Evolutionary conservation across 306 rosid species (phyloP).

Genomic region (Macrotyloma uniflorum): DNA sequence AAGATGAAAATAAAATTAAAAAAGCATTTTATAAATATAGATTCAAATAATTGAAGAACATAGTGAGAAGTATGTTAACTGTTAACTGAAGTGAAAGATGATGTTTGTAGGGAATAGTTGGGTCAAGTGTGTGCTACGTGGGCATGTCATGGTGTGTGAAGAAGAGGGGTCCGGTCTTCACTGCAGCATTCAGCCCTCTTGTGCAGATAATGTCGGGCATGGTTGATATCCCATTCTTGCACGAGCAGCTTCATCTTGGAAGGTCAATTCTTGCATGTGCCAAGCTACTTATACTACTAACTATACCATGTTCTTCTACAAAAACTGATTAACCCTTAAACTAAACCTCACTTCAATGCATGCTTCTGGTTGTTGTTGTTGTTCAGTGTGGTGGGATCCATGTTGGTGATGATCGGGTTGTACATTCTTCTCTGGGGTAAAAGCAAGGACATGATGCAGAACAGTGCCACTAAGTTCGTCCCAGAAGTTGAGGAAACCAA

Average conservation of each 20-base stretch:
- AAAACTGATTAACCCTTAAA: neutral
- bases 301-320: neutral
- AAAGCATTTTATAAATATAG: no score
- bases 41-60: no score
- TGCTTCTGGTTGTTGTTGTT: neutral
- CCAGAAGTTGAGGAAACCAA: slow-evolving; percentile 49
- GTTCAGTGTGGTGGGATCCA: slow-evolving; percentile 72
- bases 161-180: slow-evolving; percentile 91
- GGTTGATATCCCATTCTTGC: slow-evolving; percentile 77
- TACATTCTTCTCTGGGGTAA: slow-evolving; percentile 93
- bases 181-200: slow-evolving; percentile 90
- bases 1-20: no score
- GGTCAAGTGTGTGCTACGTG: slow-evolving; percentile 80
- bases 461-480: slow-evolving; percentile 27
- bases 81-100: no score
- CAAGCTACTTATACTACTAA: neutral
- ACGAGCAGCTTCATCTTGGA: slow-evolving; percentile 79
- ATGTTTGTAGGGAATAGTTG: slow-evolving; percentile 72
- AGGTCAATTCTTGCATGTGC: slow-evolving; percentile 30
- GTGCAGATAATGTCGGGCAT: slow-evolving; percentile 86
- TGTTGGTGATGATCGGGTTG: slow-evolving; percentile 73
- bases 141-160: slow-evolving; percentile 98
- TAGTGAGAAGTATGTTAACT: no score
- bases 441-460: slow-evolving; percentile 70
- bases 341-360: neutral